Base-by-base conservation (phyloP, 768 basidiomycete species). In the Russula sp. region DNA sequence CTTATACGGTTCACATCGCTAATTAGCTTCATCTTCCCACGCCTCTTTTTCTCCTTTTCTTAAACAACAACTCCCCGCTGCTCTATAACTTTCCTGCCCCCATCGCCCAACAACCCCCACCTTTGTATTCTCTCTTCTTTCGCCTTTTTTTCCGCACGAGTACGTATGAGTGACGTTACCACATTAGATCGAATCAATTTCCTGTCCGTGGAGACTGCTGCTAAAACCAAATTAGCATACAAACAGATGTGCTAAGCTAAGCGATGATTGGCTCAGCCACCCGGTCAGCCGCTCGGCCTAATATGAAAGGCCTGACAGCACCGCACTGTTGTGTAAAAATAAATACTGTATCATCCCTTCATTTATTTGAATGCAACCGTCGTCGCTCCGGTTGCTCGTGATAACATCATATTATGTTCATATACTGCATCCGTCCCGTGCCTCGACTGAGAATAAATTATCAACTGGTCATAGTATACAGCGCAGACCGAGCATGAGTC, bases 11-110 rank as follows among this genome's bases (percentile, higher is more conserved):
- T 61, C 51, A 59, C 58, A 67, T 67, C 65, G 67, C 61, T 67
- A 69, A 67, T 63, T 63, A 59, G 22, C 56, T 55, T 54, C 61
- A 63, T 61, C 62, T 69, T 69, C 68, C 62, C 68, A 69, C 68
- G 68, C 64, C 44, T 30, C 46, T 42, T 14, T 34, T 28, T 28
- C 49, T 32, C 48, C 36, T 32, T 36, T 32, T 20, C 5, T 3
- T 8, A 13, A 32, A 30, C 36, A 16, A 30, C 14, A n/a, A 5
- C 14, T 7, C 24, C 22, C 50, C 30, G 5, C 30, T 48, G 18
- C 16, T 18, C 38, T 18, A 36, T 32, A 24, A n/a, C 56, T n/a
- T 40, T 7, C 16, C 38, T 18, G 16, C 22, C 13, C 32, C 24
- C 40, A 1, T n/a, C 10, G 10, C 34, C 11, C 11, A 30, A 36